A percentile compares a stretch with the other conserved stretches of the same genome.
These are phyloP conservation scores for Ehretia macrophylla DNA, from an alignment of 257 asterid species.

Conservation along the genomic window DNA sequence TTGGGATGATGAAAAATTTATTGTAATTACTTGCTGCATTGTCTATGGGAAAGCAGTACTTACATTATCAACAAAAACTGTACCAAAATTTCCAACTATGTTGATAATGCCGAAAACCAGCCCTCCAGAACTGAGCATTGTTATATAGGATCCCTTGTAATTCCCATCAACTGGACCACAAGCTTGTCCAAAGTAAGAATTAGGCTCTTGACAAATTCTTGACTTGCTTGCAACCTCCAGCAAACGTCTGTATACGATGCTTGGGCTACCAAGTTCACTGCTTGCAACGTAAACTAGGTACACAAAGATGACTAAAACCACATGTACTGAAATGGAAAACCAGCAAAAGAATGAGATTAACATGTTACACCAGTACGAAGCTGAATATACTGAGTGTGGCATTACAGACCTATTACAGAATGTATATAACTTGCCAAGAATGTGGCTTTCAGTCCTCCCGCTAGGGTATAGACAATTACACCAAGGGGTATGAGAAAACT, in stretches of 20 bases:
- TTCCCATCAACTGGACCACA: slow-evolving; percentile 84
- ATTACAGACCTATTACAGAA: slow-evolving; percentile 66
- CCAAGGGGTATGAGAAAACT: slow-evolving; percentile 94
- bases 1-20: not conserved
- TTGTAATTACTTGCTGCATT: not conserved
- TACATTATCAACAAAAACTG: slow-evolving; percentile 90
- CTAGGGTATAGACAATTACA: slow-evolving; percentile 73
- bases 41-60: slow-evolving; percentile 7
- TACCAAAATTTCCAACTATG: slow-evolving; percentile 88
- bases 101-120: slow-evolving; percentile 86
- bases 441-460: slow-evolving; percentile 93
- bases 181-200: slow-evolving; percentile 60
- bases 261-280: slow-evolving; percentile 85
- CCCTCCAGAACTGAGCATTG: slow-evolving; percentile 93
- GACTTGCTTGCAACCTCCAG: slow-evolving; percentile 69
- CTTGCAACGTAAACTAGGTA: slow-evolving; percentile 72
- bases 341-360: not conserved
- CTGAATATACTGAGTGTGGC: not conserved
- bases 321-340: slow-evolving; percentile 54
- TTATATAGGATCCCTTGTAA: slow-evolving; percentile 71
- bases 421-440: slow-evolving; percentile 92
- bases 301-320: slow-evolving; percentile 75
- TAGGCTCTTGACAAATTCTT: slow-evolving; percentile 59
- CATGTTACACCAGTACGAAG: not conserved
- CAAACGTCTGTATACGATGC: slow-evolving; percentile 53